A percentile compares a stretch with the other conserved stretches of the same genome.
Conservation (phyloP, 148 eudicot species). For the Vaccinium myrtillus region DNA sequence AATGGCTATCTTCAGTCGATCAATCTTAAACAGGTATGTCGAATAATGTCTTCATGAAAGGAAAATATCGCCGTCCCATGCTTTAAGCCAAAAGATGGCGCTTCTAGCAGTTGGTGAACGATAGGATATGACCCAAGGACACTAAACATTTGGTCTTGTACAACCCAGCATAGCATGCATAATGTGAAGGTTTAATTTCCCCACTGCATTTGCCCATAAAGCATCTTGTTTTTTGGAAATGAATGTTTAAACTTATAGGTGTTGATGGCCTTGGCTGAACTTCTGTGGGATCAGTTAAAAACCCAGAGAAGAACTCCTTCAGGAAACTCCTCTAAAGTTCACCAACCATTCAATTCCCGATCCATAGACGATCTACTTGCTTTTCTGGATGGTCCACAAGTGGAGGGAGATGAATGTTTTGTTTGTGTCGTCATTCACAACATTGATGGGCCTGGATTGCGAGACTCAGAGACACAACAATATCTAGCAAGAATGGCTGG, state of each 20-base stretch:
- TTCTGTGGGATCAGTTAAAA: slow-evolving; percentile 73
- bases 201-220: background rate
- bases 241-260: slow-evolving; percentile 43
- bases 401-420: slow-evolving; percentile 42
- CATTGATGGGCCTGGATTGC: slow-evolving; percentile 92
- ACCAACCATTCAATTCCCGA: slow-evolving; percentile 59
- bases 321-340: slow-evolving; percentile 41
- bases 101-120: background rate
- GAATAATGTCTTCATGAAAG: background rate
- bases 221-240: background rate
- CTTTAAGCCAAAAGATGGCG: background rate
- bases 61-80: background rate
- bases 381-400: slow-evolving; percentile 61
- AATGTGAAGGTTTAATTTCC: background rate
- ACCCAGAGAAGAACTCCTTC: slow-evolving; percentile 32
- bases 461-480: slow-evolving; percentile 82
- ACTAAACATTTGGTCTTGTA: background rate
- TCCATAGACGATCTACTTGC: slow-evolving; percentile 69
- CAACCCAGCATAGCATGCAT: background rate
- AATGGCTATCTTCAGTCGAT: slow-evolving; percentile 93
- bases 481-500: slow-evolving; percentile 78
- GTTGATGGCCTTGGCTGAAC: slow-evolving; percentile 65
- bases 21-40: slow-evolving; percentile 79
- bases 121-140: background rate
- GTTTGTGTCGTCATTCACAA: slow-evolving; percentile 77